Percentiles rank a stretch among this genome's conserved stretches.
Evolutionary conservation across 2,329 filamentous ascomycete species (phyloP).

Genomic region (Phaeoacremonium minimum): DNA sequence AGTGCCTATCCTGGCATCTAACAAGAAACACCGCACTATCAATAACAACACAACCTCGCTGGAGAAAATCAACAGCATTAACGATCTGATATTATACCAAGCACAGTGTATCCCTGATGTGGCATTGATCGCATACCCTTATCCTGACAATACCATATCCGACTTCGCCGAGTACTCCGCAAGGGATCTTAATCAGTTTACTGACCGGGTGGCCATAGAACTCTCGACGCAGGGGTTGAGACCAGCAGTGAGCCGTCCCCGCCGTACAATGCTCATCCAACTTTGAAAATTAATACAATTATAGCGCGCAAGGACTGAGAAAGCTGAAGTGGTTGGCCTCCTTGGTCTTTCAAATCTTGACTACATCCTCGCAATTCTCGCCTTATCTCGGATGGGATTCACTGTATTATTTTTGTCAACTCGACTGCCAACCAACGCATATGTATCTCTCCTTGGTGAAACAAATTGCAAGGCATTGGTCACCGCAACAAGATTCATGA

Average conservation of each 20-base stretch:
- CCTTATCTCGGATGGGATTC: constrained; percentile 47
- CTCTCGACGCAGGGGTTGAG: neutral
- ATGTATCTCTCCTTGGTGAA: constrained; percentile 38
- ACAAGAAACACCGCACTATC: too few species aligned
- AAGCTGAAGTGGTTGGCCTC: constrained; percentile 36
- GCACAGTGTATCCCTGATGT: too few species aligned
- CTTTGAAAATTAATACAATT: neutral
- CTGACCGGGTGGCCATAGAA: neutral
- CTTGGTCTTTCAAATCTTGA: constrained; percentile 45
- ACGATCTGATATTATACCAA: too few species aligned
- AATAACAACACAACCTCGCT: too few species aligned
- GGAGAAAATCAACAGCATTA: too few species aligned
- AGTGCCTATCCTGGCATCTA: too few species aligned
- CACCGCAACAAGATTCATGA: constrained; percentile 7
- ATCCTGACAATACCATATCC: neutral
- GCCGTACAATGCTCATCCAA: neutral
- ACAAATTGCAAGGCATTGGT: constrained; percentile 30
- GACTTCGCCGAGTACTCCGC: neutral
- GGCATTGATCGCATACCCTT: too few species aligned
- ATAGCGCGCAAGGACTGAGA: constrained; percentile 10
- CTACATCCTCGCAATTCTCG: constrained; percentile 47
- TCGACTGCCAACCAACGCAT: constrained; percentile 45
- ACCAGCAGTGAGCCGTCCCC: neutral
- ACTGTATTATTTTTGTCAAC: constrained; percentile 49
- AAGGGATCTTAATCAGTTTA: too few species aligned